A percentile compares a stretch with the other conserved stretches of the same genome.
These are phyloP conservation scores for Zancudomyces culisetae DNA, from an alignment of 371 early-diverging fungal species.

Conservation along the genomic window DNA sequence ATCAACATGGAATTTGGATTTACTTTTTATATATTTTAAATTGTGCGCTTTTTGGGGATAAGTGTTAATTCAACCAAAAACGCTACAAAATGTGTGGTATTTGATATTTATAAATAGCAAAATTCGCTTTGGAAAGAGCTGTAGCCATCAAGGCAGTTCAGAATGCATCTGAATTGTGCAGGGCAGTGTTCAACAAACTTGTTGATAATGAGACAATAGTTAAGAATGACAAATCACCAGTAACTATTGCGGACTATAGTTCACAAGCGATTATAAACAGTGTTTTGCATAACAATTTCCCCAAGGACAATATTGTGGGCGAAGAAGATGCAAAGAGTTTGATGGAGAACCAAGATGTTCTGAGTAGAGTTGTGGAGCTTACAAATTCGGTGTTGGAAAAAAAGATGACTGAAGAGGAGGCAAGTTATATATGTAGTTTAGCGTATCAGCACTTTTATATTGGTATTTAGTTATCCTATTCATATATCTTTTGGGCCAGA, in stretches of 20 bases:
- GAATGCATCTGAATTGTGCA: conserved; percentile 63
- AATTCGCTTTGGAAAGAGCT: conserved; percentile 32
- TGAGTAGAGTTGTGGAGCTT: conserved; percentile 52
- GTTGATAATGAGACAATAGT: conserved; percentile 56
- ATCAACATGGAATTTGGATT: too few species aligned
- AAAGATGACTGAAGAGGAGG: conserved; percentile 41
- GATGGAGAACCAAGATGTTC: conserved; percentile 40
- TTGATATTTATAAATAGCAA: too few species aligned
- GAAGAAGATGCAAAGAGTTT: conserved; percentile 84
- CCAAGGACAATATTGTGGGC: conserved; percentile 74
- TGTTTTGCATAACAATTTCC: conserved; percentile 49
- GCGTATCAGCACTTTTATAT: too few species aligned
- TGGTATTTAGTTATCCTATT: too few species aligned
- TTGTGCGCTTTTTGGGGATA: too few species aligned
- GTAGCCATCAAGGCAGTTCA: conserved; percentile 79
- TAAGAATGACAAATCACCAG: conserved; percentile 56
- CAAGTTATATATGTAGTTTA: conserved; percentile 11
- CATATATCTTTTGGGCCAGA: too few species aligned
- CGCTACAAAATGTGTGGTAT: too few species aligned
- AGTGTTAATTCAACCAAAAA: too few species aligned
- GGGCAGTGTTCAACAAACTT: conserved; percentile 51
- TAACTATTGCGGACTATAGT: conserved; percentile 78
- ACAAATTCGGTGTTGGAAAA: conserved; percentile 48
- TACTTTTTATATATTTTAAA: too few species aligned
- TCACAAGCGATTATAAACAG: conserved; percentile 90